Evolutionary conservation across 345 rosid species (phyloP).

Genomic region (Mangifera indica): DNA sequence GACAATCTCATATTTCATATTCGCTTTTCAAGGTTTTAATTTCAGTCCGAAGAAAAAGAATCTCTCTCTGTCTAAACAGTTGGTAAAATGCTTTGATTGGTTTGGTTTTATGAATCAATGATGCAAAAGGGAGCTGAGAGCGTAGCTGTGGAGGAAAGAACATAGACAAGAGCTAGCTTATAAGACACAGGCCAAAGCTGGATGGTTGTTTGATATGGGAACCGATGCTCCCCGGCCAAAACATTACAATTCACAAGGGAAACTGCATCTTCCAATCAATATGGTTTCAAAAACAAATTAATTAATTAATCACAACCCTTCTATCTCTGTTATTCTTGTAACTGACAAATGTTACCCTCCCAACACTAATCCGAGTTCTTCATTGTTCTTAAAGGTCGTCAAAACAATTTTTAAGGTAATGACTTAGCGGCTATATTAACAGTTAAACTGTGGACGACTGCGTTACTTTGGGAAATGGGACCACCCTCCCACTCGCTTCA

Average conservation of each 20-base stretch:
- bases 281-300: neutral
- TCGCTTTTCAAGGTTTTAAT: constrained; percentile 11
- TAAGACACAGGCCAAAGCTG: neutral
- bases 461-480: constrained; percentile 3
- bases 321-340: neutral
- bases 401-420: neutral
- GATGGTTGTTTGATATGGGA: neutral
- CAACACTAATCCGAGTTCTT: constrained; percentile 1
- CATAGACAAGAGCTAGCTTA: constrained; percentile 2
- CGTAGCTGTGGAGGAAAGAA: neutral
- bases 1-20: constrained; percentile 13
- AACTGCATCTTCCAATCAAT: constrained; percentile 13
- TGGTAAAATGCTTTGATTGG: neutral
- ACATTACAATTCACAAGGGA: constrained; percentile 6
- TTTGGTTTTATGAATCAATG: neutral
- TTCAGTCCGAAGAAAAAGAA: constrained; percentile 13
- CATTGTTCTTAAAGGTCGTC: neutral
- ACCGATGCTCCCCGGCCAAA: neutral
- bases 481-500: neutral
- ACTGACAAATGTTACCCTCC: constrained; percentile 3
- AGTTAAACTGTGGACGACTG: neutral
- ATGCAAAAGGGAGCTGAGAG: neutral
- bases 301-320: neutral
- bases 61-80: neutral
- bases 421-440: neutral